Base-by-base conservation (phyloP, 768 basidiomycete genomes). In the Pleurotus cornucopiae region DNA sequence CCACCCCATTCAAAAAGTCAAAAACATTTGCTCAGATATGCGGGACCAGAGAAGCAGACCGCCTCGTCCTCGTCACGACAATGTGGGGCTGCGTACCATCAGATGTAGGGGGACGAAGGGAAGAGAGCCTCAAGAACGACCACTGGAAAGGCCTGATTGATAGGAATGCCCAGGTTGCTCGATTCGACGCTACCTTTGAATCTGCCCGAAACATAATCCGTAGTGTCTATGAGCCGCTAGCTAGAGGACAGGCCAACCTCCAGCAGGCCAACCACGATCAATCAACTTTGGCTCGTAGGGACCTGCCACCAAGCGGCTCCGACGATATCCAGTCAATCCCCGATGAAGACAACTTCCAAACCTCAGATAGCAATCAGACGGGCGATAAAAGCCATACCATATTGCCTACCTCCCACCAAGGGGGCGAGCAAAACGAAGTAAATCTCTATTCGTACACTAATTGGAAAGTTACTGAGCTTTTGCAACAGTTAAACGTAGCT, bases 21-120 rank as follows among this genome's bases (percentile, higher is more conserved):
- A 69, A 72, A 14, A 71, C 80, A 62, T 81, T 82, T 63, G 69
- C 68, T 26, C 71, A 76, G 52, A 69, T 82, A 14, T 80, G 80
- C 57, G 80, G 80, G 21, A 67, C 71, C n/a, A 66, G 61, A 30
- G 69, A 74, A 5, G 70, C 77, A 57, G 70, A 71, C 55, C 76
- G 79, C 52, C 77, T 81, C 37, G 69, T 79, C 43, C 69, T 82
- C 52, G 72, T 70, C 44, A 79, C 80, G 49, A 81, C 73, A 5
- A 80, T 74, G 73, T 81, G 79, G 78, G 69, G 65, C 7, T 67
- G 69, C 49, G 74, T 76, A 44, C 38, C 44, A 23, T 13, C 5
- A 20, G 58, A 48, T 38, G 38, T 46, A 13, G 56, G 61, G 52
- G 2, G 7, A 38, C 7, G 34, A 34, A 40, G 57, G n/a, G 60